phyloP scores from a whole-genome alignment of 768 basidiomycete genomes.

The Cyathus striatus region DNA sequence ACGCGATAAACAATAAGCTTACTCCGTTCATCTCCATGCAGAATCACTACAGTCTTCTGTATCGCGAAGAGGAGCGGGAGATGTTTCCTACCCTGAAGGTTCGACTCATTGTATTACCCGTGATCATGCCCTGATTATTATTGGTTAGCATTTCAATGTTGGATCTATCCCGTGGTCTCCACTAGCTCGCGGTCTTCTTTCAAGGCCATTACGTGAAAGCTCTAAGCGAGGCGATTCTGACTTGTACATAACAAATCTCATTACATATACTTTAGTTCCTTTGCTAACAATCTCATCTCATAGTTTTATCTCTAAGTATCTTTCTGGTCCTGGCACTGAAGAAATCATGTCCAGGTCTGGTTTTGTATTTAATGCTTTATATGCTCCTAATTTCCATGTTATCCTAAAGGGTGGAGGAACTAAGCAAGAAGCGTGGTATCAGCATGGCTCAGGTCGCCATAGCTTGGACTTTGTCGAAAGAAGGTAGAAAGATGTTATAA shows the following conservation, averaged over 20 bases:
- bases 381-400: too few relatives aligned
- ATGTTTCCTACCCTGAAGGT: constrained; percentile 58
- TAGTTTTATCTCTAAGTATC: too few relatives aligned
- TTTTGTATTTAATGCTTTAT: too few relatives aligned
- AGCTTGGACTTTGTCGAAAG: constrained; percentile 44
- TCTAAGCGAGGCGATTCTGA: constrained; percentile 37
- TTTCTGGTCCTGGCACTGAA: too few relatives aligned
- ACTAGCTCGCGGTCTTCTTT: constrained; percentile 47
- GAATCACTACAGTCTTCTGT: constrained; percentile 55
- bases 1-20: constrained; percentile 51
- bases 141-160: constrained; percentile 39
- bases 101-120: neutral
- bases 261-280: too few relatives aligned
- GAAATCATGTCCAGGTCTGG: too few relatives aligned
- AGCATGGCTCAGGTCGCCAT: constrained; percentile 54
- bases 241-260: too few relatives aligned
- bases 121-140: neutral
- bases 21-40: constrained; percentile 67
- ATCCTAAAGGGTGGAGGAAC: constrained; percentile 45
- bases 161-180: constrained; percentile 60
- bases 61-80: constrained; percentile 61
- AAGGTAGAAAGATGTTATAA: constrained; percentile 21
- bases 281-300: too few relatives aligned
- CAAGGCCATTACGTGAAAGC: constrained; percentile 34
- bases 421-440: constrained; percentile 44